Conservation (phyloP, 2,329 filamentous ascomycete genomes). For the Neonectria hederae region DNA sequence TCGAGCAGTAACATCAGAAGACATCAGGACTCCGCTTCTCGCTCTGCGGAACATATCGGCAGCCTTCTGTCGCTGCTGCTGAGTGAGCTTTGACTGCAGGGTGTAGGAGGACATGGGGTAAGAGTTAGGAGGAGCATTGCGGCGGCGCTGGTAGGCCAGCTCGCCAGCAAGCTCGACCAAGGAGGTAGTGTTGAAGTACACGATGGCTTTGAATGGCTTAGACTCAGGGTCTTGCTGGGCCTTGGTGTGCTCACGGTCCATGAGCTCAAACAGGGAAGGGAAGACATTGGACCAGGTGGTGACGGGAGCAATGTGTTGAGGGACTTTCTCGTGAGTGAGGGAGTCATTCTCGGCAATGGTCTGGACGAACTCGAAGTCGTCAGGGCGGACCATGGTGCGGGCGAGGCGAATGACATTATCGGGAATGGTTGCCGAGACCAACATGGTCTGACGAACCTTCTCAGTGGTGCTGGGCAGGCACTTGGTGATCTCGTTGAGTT, state of each 20-base stretch:
- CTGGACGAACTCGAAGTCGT: constrained; percentile 87
- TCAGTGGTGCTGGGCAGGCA: constrained; percentile 70
- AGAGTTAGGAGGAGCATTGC: constrained; percentile 50
- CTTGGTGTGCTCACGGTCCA: constrained; percentile 66
- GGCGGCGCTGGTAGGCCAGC: constrained; percentile 55
- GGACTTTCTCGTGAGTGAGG: constrained; percentile 85
- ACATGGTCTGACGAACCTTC: constrained; percentile 84
- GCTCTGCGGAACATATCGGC: constrained; percentile 76
- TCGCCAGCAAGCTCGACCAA: constrained; percentile 72
- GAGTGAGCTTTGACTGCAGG: constrained; percentile 83
- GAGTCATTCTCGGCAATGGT: constrained; percentile 85
- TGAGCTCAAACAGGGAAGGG: constrained; percentile 80
- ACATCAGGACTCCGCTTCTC: constrained; percentile 73
- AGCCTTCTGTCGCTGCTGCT: constrained; percentile 72
- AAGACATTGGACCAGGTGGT: constrained; percentile 78
- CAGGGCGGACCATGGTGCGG: constrained; percentile 77
- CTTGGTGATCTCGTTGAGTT: constrained; percentile 68
- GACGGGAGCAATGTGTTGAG: constrained; percentile 78
- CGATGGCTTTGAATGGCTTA: constrained; percentile 90
- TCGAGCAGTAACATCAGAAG: constrained; percentile 82
- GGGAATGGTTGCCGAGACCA: constrained; percentile 95
- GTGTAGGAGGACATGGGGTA: constrained; percentile 52
- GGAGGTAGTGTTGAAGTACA: constrained; percentile 86
- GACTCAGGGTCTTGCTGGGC: constrained; percentile 50
- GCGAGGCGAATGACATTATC: constrained; percentile 84